Conservation (phyloP, 2,329 filamentous ascomycete species). For the Dactylonectria estremocensis region DNA sequence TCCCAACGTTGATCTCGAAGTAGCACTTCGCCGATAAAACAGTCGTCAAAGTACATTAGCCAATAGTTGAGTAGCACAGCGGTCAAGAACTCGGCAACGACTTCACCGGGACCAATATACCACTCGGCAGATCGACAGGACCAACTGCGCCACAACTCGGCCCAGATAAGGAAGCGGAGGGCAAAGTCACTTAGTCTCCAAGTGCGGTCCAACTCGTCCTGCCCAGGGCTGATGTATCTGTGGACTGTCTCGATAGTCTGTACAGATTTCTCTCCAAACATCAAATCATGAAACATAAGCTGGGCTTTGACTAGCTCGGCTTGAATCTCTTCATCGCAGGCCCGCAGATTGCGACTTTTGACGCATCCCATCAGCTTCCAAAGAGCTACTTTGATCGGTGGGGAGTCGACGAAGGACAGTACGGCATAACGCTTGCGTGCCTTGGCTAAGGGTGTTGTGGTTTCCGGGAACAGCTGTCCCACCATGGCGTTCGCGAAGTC, state of each 20-base stretch:
- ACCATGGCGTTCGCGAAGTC: constrained; percentile 40
- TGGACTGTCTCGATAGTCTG: constrained; percentile 25
- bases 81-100: constrained; percentile 42
- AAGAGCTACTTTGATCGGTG: constrained; percentile 45
- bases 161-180: constrained; percentile 45
- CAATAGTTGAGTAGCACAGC: constrained; percentile 44
- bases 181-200: constrained; percentile 36
- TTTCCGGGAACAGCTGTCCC: constrained; percentile 29
- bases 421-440: constrained; percentile 35
- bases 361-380: constrained; percentile 32
- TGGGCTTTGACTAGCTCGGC: constrained; percentile 25
- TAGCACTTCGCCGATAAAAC: constrained; percentile 30
- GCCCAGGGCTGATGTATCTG: constrained; percentile 19
- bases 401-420: constrained; percentile 46
- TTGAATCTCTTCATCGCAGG: constrained; percentile 22
- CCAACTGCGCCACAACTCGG: constrained; percentile 46
- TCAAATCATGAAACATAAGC: constrained; percentile 34
- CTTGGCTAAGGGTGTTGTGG: constrained; percentile 16
- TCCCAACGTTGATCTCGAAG: constrained; percentile 37
- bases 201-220: background rate
- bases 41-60: constrained; percentile 38
- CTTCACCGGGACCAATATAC: constrained; percentile 35
- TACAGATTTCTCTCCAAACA: constrained; percentile 36
- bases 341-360: background rate
- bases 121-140: constrained; percentile 39